Base-by-base conservation (phyloP, 192 early-diverging fungal species). In the Powellomyces hirtus region DNA sequence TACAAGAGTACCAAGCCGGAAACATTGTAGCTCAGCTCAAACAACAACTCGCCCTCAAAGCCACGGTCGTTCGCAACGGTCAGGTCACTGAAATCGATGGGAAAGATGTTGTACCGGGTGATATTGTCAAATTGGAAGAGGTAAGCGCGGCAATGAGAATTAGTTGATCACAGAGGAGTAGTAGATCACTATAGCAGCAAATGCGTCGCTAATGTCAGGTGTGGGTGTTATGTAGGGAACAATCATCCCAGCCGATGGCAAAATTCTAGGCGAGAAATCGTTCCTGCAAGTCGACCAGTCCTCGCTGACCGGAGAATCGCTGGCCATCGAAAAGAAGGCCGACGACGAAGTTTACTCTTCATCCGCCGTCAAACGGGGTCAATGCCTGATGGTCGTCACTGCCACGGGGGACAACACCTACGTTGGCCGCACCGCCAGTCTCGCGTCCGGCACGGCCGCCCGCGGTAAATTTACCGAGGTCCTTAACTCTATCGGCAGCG, bases 71-170 rank as follows among this genome's bases (percentile, higher is more conserved):
- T 36, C 69, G 76, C 27, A 51, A 75, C 38, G 62, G 57, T 24
- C 52, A 75, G 31, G 20, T 49, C 27, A 22, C 76, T 16, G 33
- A 35, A 27, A 65, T 77, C 40, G 27, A 80, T 13, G 52, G 59
- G 29, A 45, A 29, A 13, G 42, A 78, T 24, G 77, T 77, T 33
- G 75, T 76, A 4, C 89, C 91, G 0, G 95, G 96, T n/a, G 96
- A 98, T 73, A 73, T 98, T 52, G 81, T 98, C 49, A 84, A 91
- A 20, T 79, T 98, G 14, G 91, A 98, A 67, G 91, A 91, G 67
- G n/a, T n/a, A n/a, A n/a, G n/a, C n/a, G n/a, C n/a, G n/a, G n/a
- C n/a, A 37, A n/a, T n/a, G n/a, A n/a, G n/a, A n/a, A n/a, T n/a
- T n/a, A n/a, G n/a, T n/a, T n/a, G n/a, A n/a, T n/a, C n/a, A n/a